Base-by-base conservation (phyloP, 192 early-diverging fungal genomes). In the Chytriomyces sp. region DNA sequence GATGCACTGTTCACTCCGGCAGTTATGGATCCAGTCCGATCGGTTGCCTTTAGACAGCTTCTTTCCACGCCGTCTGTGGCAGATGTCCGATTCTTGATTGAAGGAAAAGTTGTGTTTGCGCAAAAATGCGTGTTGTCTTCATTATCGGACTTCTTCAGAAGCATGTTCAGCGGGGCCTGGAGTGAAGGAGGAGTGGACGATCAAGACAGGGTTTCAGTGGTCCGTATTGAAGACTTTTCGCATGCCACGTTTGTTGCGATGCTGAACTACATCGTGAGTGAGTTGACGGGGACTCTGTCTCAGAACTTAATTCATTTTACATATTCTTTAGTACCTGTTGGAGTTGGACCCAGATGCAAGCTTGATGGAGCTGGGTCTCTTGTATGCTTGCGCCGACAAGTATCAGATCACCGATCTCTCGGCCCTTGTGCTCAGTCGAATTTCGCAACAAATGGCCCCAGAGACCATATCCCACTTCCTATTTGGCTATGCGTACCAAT, bases 61-160 rank as follows among this genome's bases (percentile, higher is more conserved):
- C 57, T 81, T 3, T 61, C 20, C 28, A 81, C 67, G 13, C 62
- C 80, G 0, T 60, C 80, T 20, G 80, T 77, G 11, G 45, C 80
- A 7, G 80, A 81, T 28, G 80, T 81, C 11, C 74, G 77, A 20
- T 81, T 81, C 59, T 10, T 64, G 11, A 64, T 81, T 11, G 80
- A 81, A 24, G 80, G 80, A 43, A 35, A 57, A 49, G 23, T 28
- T 1, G 64, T 81, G 8, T 77, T 50, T 28, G 80, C 62, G 8
- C 80, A 81, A 81, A 81, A 81, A 49, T 72, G 68, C 64, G 47
- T 81, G 0, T 50, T 81, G 11, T 28, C 72, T 5, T 59, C 35
- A 8, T 50, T 81, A 1, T 65, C 61, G 5, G 80, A 81, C 5
- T 81, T 77, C 47, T 81, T 81, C 71, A 9, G 28, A 8, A 63